Evolutionary conservation across 2,329 filamentous ascomycete genomes (phyloP).

Genomic region (Xylariaceae sp.): DNA sequence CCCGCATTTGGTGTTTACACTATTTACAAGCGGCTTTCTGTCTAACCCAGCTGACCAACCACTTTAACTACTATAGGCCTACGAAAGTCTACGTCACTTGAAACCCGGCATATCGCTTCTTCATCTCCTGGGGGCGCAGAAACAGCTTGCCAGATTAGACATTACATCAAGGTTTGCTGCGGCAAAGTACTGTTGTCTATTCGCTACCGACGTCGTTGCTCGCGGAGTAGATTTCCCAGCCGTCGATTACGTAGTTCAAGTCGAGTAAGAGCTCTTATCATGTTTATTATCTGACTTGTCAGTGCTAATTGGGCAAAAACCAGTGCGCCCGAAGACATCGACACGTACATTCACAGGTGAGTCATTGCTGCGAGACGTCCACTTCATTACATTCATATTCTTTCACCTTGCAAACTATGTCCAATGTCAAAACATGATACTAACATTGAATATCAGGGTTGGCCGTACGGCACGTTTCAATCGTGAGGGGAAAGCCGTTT

Average conservation of each 20-base stretch:
- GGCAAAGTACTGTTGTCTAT: slow-evolving; percentile 80
- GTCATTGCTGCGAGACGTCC: too few relatives aligned
- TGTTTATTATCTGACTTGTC: not conserved
- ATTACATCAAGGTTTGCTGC: slow-evolving; percentile 80
- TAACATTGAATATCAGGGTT: slow-evolving; percentile 3
- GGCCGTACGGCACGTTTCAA: slow-evolving; percentile 55
- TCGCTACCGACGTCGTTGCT: slow-evolving; percentile 93
- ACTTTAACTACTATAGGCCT: slow-evolving; percentile 41
- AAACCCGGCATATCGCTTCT: slow-evolving; percentile 91
- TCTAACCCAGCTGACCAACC: too few relatives aligned
- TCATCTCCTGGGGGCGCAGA: slow-evolving; percentile 71
- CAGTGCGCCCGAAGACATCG: slow-evolving; percentile 82
- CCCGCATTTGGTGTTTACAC: not conserved
- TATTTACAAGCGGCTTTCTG: not conserved
- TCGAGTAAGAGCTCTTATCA: slow-evolving; percentile 48
- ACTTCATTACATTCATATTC: slow-evolving; percentile 54
- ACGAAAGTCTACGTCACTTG: slow-evolving; percentile 86
- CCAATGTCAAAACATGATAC: not conserved
- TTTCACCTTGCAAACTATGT: too few relatives aligned
- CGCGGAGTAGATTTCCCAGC: slow-evolving; percentile 92
- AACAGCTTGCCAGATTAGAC: slow-evolving; percentile 82
- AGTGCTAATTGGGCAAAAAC: not conserved
- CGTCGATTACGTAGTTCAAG: slow-evolving; percentile 98
- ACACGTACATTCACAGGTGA: slow-evolving; percentile 96
- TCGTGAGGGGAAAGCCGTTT: slow-evolving; percentile 76